Conservation (phyloP, 2,329 filamentous ascomycete species). For the Alternaria arbusti region DNA sequence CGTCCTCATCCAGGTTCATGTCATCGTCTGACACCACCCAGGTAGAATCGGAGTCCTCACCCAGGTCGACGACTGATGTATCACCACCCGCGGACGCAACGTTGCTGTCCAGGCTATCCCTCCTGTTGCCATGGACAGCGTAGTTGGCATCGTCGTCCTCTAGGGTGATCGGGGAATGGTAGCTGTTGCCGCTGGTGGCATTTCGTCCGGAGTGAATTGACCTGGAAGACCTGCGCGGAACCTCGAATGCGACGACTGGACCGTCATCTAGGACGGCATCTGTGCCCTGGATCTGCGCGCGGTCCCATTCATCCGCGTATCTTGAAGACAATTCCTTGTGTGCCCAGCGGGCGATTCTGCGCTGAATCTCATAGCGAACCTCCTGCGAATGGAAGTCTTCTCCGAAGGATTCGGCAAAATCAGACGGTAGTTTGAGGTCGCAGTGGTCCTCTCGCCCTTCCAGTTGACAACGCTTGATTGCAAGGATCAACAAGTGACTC, state of each 20-base stretch:
- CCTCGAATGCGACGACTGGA: neutral
- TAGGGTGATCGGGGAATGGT: neutral
- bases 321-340: neutral
- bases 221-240: neutral
- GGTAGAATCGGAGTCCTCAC: neutral
- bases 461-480: too few species aligned
- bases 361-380: conserved; percentile 9
- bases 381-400: conserved; percentile 5
- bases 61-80: neutral
- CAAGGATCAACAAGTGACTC: neutral
- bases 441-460: too few species aligned
- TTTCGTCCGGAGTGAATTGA: neutral
- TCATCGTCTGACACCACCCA: neutral
- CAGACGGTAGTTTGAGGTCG: too few species aligned
- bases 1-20: neutral
- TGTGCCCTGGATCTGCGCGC: neutral
- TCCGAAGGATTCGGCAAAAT: neutral
- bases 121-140: neutral
- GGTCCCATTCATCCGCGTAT: neutral
- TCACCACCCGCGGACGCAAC: neutral
- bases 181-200: neutral
- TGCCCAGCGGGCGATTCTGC: conserved; percentile 6
- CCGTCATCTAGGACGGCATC: neutral
- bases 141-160: neutral
- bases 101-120: neutral